phyloP scores from a whole-genome alignment of 2,329 filamentous ascomycete genomes.

The Xylariales sp. region DNA sequence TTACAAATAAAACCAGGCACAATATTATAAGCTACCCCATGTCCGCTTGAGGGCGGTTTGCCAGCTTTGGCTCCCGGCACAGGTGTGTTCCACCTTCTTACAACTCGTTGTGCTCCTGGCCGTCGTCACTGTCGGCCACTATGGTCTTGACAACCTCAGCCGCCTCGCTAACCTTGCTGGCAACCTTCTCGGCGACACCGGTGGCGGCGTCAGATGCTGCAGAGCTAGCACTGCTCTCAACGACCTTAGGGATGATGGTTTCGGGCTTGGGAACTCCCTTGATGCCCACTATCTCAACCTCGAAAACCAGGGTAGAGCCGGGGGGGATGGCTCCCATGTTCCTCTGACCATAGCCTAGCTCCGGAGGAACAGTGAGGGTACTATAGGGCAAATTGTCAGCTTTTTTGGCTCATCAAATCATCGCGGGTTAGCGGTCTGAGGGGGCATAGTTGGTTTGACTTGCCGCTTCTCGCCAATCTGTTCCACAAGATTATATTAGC shows the following conservation, averaged over 20 bases:
- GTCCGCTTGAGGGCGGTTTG: too few species aligned
- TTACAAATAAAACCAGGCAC: too few species aligned
- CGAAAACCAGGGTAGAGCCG: conserved; percentile 80
- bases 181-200: conserved; percentile 35
- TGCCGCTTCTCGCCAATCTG: conserved; percentile 76
- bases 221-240: conserved; percentile 14
- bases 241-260: conserved; percentile 36
- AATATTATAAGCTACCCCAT: too few species aligned
- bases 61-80: too few species aligned
- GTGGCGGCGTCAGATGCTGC: conserved; percentile 20
- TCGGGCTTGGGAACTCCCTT: conserved; percentile 60
- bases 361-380: conserved; percentile 84
- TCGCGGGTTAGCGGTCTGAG: too few species aligned
- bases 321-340: conserved; percentile 78
- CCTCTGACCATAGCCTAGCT: conserved; percentile 74
- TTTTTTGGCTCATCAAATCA: too few species aligned
- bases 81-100: too few species aligned
- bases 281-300: conserved; percentile 86
- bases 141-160: conserved; percentile 49
- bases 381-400: too few species aligned
- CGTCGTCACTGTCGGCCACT: conserved; percentile 50
- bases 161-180: conserved; percentile 39
- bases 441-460: conserved; percentile 10
- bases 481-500: too few species aligned
- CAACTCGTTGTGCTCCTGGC: conserved; percentile 57